Percentiles rank a stretch among this genome's conserved stretches.
phyloP scores from a whole-genome alignment of 352 stramenopile species.

The Phytophthora citricola region DNA sequence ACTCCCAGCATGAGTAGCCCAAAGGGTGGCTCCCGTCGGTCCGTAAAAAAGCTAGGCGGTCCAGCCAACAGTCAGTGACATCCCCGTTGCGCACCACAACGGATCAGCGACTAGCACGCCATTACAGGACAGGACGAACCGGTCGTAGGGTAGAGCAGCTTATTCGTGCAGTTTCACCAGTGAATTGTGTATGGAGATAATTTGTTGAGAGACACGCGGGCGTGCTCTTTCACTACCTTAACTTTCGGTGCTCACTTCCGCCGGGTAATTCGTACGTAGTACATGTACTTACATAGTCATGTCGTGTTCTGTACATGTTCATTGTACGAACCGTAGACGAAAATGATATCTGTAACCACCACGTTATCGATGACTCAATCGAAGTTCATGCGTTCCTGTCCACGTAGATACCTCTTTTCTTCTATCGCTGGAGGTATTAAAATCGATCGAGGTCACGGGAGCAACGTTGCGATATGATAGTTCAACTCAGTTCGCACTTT shows the following conservation, averaged over 20 bases:
- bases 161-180: constrained; percentile 5
- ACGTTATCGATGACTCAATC: not conserved
- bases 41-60: constrained; percentile 42
- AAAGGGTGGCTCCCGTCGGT: constrained; percentile 26
- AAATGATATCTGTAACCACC: not conserved
- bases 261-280: no score
- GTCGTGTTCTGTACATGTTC: no score
- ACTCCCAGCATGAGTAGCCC: constrained; percentile 34
- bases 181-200: constrained; percentile 19
- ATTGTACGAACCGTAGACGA: not conserved
- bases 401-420: no score
- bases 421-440: no score
- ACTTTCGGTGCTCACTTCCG: no score
- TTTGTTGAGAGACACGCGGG: constrained; percentile 2
- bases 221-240: no score
- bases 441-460: no score
- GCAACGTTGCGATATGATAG: no score
- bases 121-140: constrained; percentile 55
- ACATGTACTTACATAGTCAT: no score
- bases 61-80: constrained; percentile 37
- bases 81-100: constrained; percentile 28
- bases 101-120: constrained; percentile 25
- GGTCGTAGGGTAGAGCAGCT: constrained; percentile 32
- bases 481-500: no score
- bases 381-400: no score